Evolutionary conservation across 257 asterid species (phyloP).

Genomic region (Solanum arcanum): DNA sequence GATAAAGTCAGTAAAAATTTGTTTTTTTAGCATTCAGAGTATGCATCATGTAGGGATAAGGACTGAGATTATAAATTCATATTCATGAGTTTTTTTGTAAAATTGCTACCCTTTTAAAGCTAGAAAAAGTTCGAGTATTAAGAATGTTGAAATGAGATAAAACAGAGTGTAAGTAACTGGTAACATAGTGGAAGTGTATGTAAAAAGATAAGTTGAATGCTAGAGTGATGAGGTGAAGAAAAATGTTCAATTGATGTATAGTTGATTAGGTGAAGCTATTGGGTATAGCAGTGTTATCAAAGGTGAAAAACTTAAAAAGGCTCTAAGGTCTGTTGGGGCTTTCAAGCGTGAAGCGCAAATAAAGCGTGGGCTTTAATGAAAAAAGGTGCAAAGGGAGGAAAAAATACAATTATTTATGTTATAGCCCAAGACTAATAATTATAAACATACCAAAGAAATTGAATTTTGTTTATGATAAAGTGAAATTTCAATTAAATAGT

Average conservation of each 20-base stretch:
- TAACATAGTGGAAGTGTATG: background rate
- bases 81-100: background rate
- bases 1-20: background rate
- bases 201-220: background rate
- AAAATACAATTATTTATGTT: no score
- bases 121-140: background rate
- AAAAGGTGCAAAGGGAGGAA: no score
- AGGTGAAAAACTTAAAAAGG: no score
- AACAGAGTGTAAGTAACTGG: background rate
- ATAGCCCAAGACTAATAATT: no score
- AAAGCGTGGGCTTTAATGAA: no score
- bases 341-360: no score
- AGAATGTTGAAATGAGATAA: background rate
- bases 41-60: background rate
- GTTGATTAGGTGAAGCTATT: background rate
- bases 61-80: background rate
- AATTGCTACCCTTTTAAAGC: background rate
- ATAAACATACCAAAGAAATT: no score
- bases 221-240: background rate
- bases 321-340: no score
- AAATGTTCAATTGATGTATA: background rate
- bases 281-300: no score
- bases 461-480: no score
- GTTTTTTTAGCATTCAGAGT: background rate
- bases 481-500: no score